Percentiles rank a stretch among this genome's conserved stretches.
phyloP scores from a whole-genome alignment of 1,284 basidiomycete species.

The Papiliotrema laurentii region DNA sequence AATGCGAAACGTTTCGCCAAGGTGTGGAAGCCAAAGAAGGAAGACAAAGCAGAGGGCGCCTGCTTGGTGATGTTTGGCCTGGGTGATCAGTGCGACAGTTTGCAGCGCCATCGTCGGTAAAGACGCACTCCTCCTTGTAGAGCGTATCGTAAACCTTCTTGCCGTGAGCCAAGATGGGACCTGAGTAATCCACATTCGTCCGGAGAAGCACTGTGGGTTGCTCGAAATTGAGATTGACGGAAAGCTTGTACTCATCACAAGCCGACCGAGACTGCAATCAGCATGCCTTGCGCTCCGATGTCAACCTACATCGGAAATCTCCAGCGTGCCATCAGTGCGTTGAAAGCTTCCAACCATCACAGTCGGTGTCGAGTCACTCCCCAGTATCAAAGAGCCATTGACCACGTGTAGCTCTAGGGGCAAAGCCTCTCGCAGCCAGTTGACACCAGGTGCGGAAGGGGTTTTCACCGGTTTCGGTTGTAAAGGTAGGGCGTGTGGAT shows the following conservation, averaged over 20 bases:
- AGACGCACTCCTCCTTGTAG: slow-evolving; percentile 52
- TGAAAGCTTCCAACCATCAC: slow-evolving; percentile 74
- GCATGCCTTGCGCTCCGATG: not conserved
- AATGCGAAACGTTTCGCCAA: slow-evolving; percentile 37
- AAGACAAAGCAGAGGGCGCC: slow-evolving; percentile 35
- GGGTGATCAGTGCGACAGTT: not conserved
- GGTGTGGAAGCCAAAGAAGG: slow-evolving; percentile 34
- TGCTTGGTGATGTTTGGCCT: slow-evolving; percentile 26
- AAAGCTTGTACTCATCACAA: slow-evolving; percentile 73
- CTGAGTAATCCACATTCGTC: slow-evolving; percentile 70
- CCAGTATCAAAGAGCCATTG: slow-evolving; percentile 72
- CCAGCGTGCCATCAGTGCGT: slow-evolving; percentile 67
- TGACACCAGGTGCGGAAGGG: slow-evolving; percentile 18
- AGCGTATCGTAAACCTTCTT: slow-evolving; percentile 60
- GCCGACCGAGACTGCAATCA: slow-evolving; percentile 63
- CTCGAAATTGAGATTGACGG: slow-evolving; percentile 65
- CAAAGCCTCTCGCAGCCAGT: slow-evolving; percentile 61
- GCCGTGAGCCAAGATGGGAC: slow-evolving; percentile 63
- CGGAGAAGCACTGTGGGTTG: slow-evolving; percentile 63
- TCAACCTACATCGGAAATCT: slow-evolving; percentile 61
- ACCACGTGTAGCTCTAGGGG: slow-evolving; percentile 70
- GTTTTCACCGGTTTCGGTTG: slow-evolving; percentile 6
- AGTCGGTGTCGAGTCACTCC: slow-evolving; percentile 76
- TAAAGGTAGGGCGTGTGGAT: slow-evolving; percentile 57
- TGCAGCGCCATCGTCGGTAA: not conserved